Base-by-base conservation (phyloP, 148 eudicot species). In the Vaccinium darrowii region DNA sequence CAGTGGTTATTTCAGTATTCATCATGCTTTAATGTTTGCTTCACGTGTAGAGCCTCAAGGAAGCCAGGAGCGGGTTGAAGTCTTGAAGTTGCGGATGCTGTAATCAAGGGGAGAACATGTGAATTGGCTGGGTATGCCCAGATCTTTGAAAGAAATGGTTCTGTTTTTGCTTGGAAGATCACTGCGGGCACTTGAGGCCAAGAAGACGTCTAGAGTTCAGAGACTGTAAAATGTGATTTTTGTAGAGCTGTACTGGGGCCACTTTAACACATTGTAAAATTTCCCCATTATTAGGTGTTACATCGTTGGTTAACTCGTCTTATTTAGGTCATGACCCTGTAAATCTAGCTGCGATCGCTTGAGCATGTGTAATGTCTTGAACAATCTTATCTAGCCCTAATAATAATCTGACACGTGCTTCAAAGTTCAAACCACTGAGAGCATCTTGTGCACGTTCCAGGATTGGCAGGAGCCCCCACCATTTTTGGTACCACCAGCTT, bases 41-140 rank as follows among this genome's bases (percentile, higher is more conserved):
- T 80, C 47, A 23, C 73, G 23, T 83, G 14, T 58, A 94, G 98
- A 92, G 93, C 91, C 90, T 94, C 67, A 88, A 90, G 72, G 95
- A 92, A 57, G 87, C 92, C 51, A 89, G 92, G 69, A 86, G 90
- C 81, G 91, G 86, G 75, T 84, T 81, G 86, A 90, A 88, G 87
- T 89, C 91, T 60, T 76, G 52, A 76, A 82, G 79, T 52, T 86
- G 82, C 1, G 19, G 49, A 56, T 54, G 13, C 16, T 53, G 56
- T 52, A 81, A 47, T 63, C 27, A 65, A 43, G 75, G 36, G 25
- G 62, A 53, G 19, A 51, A 14, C 21, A 43, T 52, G 11, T 2
- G 52, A 11, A 18, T 5, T 16, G 33, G 80, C 60, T 77, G 39
- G 80, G 23, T 77, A 51, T 77, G 80, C 58, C 7, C 50, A 51